Conservation (phyloP, 495 filamentous ascomycete species). For the Neurospora sp. region DNA sequence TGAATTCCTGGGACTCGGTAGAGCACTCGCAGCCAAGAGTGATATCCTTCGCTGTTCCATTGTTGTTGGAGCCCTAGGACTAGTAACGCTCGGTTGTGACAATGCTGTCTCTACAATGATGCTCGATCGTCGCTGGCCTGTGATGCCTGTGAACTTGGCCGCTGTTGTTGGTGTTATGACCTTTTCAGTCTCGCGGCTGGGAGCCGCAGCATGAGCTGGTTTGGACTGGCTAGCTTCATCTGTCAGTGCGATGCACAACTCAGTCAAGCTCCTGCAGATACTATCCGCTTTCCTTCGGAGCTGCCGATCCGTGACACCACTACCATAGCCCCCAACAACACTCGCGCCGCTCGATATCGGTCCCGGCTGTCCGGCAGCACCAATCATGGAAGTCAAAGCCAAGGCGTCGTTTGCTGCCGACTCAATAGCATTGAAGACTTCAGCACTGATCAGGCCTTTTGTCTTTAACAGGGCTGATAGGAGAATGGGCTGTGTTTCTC, state of each 20-base stretch:
- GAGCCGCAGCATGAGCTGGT: conserved; percentile 20
- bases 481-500: conserved; percentile 63
- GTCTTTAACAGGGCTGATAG: conserved; percentile 72
- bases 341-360: conserved; percentile 52
- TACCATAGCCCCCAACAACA: conserved; percentile 42
- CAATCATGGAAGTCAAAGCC: conserved; percentile 62
- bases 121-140: conserved; percentile 25
- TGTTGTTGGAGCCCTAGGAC: conserved; percentile 55
- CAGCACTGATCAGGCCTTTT: conserved; percentile 51
- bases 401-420: conserved; percentile 73
- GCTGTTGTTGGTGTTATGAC: conserved; percentile 24
- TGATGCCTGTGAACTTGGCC: conserved; percentile 23
- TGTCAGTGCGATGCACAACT: conserved; percentile 79
- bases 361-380: conserved; percentile 48
- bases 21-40: conserved; percentile 39
- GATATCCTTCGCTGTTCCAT: conserved; percentile 64
- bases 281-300: conserved; percentile 84
- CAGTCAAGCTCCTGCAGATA: conserved; percentile 84
- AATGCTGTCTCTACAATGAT: conserved; percentile 20
- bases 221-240: conserved; percentile 37
- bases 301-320: conserved; percentile 61
- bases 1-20: conserved; percentile 29
- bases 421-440: conserved; percentile 74
- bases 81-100: conserved; percentile 25
- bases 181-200: conserved; percentile 16